Percentiles rank a stretch among this genome's conserved stretches.
Conservation (phyloP, 352 stramenopile species). For the Pythium dissimile region DNA sequence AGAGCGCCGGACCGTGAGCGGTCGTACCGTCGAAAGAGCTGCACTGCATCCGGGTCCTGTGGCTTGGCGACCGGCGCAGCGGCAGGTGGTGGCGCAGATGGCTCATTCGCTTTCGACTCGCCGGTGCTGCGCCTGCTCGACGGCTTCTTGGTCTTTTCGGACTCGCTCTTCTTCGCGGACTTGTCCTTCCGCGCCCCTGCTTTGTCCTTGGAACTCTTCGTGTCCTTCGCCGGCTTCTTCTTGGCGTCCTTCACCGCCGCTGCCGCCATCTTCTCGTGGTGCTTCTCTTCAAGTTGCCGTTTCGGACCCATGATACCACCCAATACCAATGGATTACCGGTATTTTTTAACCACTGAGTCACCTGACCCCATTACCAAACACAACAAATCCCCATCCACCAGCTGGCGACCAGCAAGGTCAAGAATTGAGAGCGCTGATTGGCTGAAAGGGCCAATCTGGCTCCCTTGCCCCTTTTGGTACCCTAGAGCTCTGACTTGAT, state of each 20-base stretch:
- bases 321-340: background rate
- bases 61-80: background rate
- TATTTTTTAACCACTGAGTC: background rate
- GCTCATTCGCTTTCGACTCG: background rate
- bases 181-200: slow-evolving; percentile 21
- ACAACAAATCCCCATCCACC: background rate
- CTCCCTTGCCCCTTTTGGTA: background rate
- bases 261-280: background rate
- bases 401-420: slow-evolving; percentile 2
- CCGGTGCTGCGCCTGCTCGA: background rate
- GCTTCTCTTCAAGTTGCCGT: slow-evolving; percentile 5
- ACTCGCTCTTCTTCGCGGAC: slow-evolving; percentile 29
- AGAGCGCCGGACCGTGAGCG: slow-evolving; percentile 45
- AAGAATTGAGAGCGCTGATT: background rate
- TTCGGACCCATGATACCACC: background rate
- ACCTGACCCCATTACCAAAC: too few relatives aligned
- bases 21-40: slow-evolving; percentile 81
- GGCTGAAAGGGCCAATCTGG: slow-evolving; percentile 1
- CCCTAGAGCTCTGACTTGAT: slow-evolving; percentile 9
- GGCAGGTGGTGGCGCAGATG: background rate
- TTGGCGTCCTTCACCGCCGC: slow-evolving; percentile 8
- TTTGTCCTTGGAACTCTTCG: slow-evolving; percentile 15
- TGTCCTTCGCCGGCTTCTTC: slow-evolving; percentile 20
- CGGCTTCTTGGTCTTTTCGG: slow-evolving; percentile 13
- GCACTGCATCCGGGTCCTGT: slow-evolving; percentile 63